Evolutionary conservation across 2,329 filamentous ascomycete genomes (phyloP).

Genomic region (Aspergillus sojae): DNA sequence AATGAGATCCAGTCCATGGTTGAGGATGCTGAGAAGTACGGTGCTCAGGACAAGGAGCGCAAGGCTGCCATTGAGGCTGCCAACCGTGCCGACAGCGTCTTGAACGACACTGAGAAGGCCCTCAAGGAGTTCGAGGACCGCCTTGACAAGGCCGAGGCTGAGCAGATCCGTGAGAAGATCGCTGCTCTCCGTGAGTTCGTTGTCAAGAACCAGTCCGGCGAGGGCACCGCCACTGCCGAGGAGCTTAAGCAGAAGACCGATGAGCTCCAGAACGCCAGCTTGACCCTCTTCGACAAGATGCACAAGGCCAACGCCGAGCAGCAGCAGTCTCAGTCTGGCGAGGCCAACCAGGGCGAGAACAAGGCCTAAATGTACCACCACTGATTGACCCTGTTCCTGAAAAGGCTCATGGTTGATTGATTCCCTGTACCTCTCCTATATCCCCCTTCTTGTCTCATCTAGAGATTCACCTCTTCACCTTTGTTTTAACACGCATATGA

Average conservation of each 20-base stretch:
- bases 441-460: conserved; percentile 25
- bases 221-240: conserved; percentile 80
- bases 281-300: conserved; percentile 99
- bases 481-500: conserved; percentile 34
- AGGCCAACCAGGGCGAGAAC: conserved; percentile 61
- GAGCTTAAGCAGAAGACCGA: conserved; percentile 99
- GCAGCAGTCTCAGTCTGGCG: conserved; percentile 54
- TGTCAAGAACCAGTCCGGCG: conserved; percentile 90
- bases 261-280: conserved; percentile 90
- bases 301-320: conserved; percentile 86
- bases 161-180: conserved; percentile 94
- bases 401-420: conserved; percentile 17
- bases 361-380: conserved; percentile 58
- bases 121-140: conserved; percentile 95
- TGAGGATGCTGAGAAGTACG: conserved; percentile 95
- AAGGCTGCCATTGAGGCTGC: conserved; percentile 93
- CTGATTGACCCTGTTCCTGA: conserved; percentile 19
- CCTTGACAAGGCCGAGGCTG: conserved; percentile 94
- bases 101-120: conserved; percentile 98
- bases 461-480: conserved; percentile 29
- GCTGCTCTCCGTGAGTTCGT: conserved; percentile 81
- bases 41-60: conserved; percentile 92
- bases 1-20: conserved; percentile 97
- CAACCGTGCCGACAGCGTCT: conserved; percentile 93
- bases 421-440: conserved; percentile 25